phyloP scores from a whole-genome alignment of 495 filamentous ascomycete genomes.

The Daldinia caldariorum region DNA sequence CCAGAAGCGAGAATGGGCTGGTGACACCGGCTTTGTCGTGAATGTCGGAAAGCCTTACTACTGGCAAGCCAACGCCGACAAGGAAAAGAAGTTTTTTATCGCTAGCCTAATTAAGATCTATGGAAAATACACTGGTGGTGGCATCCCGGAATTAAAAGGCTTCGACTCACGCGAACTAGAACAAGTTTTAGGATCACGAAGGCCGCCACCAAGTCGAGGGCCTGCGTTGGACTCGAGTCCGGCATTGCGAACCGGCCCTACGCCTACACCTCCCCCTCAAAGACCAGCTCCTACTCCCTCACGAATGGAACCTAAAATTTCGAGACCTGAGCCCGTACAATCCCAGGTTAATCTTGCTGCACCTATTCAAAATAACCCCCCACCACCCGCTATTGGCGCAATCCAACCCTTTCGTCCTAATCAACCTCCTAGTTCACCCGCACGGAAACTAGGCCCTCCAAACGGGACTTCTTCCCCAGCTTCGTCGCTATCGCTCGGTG shows the following conservation, averaged over 20 bases:
- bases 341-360: conserved; percentile 34
- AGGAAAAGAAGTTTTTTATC: conserved; percentile 99
- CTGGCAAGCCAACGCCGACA: conserved; percentile 89
- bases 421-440: conserved; percentile 41
- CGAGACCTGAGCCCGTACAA: conserved; percentile 33
- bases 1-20: conserved; percentile 78
- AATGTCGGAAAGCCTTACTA: conserved; percentile 94
- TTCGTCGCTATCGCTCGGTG: conserved; percentile 43
- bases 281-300: conserved; percentile 53
- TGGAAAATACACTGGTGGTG: conserved; percentile 92
- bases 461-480: conserved; percentile 56
- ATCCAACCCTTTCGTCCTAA: conserved; percentile 35
- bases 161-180: conserved; percentile 85
- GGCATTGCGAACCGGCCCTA: conserved; percentile 34
- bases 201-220: conserved; percentile 46
- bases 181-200: conserved; percentile 65
- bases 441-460: conserved; percentile 47
- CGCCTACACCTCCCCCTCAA: conserved; percentile 45
- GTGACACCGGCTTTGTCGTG: conserved; percentile 84
- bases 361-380: conserved; percentile 34
- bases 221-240: conserved; percentile 48
- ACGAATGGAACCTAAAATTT: conserved; percentile 37
- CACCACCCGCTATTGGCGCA: conserved; percentile 21
- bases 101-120: conserved; percentile 94
- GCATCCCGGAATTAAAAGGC: conserved; percentile 77